These are phyloP conservation scores for Phytopythium cucurbitacearum DNA, from an alignment of 352 stramenopile species.

Conservation along the genomic window DNA sequence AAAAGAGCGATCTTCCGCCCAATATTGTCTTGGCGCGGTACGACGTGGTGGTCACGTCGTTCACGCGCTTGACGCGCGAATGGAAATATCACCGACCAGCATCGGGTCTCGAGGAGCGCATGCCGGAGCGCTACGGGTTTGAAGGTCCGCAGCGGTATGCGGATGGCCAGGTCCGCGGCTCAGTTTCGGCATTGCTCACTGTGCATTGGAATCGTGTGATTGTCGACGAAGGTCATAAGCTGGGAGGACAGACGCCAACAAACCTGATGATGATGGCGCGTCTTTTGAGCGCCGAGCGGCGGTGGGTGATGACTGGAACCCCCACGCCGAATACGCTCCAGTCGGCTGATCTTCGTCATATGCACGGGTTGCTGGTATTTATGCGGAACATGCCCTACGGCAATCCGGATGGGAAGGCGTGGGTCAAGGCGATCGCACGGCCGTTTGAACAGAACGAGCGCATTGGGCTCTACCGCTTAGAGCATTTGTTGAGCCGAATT, in stretches of 20 bases:
- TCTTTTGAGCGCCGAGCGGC: slow-evolving; percentile 73
- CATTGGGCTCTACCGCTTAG: slow-evolving; percentile 67
- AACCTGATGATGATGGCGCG: slow-evolving; percentile 82
- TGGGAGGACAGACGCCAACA: slow-evolving; percentile 64
- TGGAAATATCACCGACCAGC: slow-evolving; percentile 62
- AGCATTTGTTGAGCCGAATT: slow-evolving; percentile 82
- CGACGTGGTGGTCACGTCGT: slow-evolving; percentile 76
- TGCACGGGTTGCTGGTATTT: slow-evolving; percentile 91
- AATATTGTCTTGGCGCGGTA: slow-evolving; percentile 44
- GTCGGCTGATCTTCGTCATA: slow-evolving; percentile 80
- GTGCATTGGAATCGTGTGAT: slow-evolving; percentile 89
- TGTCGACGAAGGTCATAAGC: slow-evolving; percentile 95
- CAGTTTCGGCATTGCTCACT: slow-evolving; percentile 50
- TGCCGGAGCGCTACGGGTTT: slow-evolving; percentile 67
- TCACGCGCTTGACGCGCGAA: slow-evolving; percentile 49
- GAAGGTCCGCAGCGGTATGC: slow-evolving; percentile 50
- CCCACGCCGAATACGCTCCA: slow-evolving; percentile 90
- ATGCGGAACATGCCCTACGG: slow-evolving; percentile 88
- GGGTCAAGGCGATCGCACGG: slow-evolving; percentile 69
- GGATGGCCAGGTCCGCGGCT: slow-evolving; percentile 48
- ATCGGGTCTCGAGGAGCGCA: slow-evolving; percentile 54
- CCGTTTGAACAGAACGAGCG: slow-evolving; percentile 64
- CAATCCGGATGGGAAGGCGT: slow-evolving; percentile 57
- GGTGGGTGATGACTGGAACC: slow-evolving; percentile 98
- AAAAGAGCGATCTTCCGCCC: slow-evolving; percentile 32